phyloP scores from a whole-genome alignment of 176 grass and related monocot species.

The Ensete ventricosum region DNA sequence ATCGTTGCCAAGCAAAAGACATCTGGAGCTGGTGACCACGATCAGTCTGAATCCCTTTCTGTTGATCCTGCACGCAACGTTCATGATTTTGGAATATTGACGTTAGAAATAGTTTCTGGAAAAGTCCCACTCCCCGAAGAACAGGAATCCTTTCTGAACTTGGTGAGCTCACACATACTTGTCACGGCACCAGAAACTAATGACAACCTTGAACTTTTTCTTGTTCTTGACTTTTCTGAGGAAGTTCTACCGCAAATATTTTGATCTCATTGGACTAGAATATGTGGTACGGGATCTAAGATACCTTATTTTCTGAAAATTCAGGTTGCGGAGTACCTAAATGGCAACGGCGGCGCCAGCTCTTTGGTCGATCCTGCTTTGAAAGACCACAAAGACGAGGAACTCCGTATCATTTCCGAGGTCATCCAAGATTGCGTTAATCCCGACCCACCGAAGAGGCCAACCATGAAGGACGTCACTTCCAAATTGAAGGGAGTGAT shows the following conservation, averaged over 20 bases:
- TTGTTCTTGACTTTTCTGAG: not conserved
- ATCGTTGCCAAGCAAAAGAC: conserved; percentile 46
- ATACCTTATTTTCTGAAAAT: conserved; percentile 3
- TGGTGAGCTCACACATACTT: conserved; percentile 32
- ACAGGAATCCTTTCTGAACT: conserved; percentile 44
- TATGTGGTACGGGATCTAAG: not conserved
- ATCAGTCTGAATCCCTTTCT: conserved; percentile 34
- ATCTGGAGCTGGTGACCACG: conserved; percentile 32
- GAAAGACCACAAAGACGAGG: conserved; percentile 57
- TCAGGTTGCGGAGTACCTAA: conserved; percentile 81
- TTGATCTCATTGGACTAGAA: not conserved
- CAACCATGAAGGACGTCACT: conserved; percentile 56
- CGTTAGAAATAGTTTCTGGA: conserved; percentile 93
- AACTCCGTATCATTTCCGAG: conserved; percentile 62
- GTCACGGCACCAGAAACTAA: not conserved
- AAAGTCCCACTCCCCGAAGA: conserved; percentile 53
- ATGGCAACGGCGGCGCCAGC: conserved; percentile 33
- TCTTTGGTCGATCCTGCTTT: conserved; percentile 66
- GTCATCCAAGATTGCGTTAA: conserved; percentile 66
- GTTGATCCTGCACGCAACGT: conserved; percentile 75
- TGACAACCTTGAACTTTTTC: not conserved
- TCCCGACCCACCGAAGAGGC: conserved; percentile 64
- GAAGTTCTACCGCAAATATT: not conserved
- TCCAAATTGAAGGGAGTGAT: conserved; percentile 44
- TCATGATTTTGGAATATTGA: conserved; percentile 72